Evolutionary conservation across 1,284 basidiomycete species (phyloP), one percentile per base, ranked within the genome.

Genomic region (Pterula multifida): DNA sequence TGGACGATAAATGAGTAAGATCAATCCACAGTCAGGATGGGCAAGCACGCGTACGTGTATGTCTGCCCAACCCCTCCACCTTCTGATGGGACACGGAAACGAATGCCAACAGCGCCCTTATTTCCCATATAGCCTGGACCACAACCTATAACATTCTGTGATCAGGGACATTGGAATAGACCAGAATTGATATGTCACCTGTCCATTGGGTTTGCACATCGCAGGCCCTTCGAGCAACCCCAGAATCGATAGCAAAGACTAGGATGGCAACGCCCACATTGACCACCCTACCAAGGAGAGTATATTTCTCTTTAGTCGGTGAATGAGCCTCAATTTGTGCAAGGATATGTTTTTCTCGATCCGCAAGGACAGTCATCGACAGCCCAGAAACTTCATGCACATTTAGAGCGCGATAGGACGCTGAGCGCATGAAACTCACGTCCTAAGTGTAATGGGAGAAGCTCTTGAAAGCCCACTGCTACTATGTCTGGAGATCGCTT

Each of bases 91-190:
- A 95, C 71, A 39, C 86, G 81, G 62, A 98, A 83, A 45, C 94
- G 76, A 32, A 92, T 75, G 15, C 89, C 94, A 1, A 96, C 92
- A 0, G 90, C 94, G 23, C 91, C 92, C 66, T 98, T 98, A 69
- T 98, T 98, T 11, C 91, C 91, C 87, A 98, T 88, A 55, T 75
- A 87, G 17, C 64, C 70, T 15, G 81, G 83, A 1, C 88, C 87
- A 56, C 74, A 80, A 1, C 85, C 39, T 42, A 17, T 17, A 42
- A 19, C 6, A 42, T 6, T 4, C n/a, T 19, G 9, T 4, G 4
- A 17, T 42, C 4, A 17, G 19, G n/a, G 17, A 11, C 6, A 9
- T 4, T 42, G 39, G 4, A 15, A 32, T 32, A 6, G 6, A 17
- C 39, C 17, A 22, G 39, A 6, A 4, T 17, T 42, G 39, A 19